phyloP scores from a whole-genome alignment of 2,329 filamentous ascomycete species.

The Aspergillus alliaceus region DNA sequence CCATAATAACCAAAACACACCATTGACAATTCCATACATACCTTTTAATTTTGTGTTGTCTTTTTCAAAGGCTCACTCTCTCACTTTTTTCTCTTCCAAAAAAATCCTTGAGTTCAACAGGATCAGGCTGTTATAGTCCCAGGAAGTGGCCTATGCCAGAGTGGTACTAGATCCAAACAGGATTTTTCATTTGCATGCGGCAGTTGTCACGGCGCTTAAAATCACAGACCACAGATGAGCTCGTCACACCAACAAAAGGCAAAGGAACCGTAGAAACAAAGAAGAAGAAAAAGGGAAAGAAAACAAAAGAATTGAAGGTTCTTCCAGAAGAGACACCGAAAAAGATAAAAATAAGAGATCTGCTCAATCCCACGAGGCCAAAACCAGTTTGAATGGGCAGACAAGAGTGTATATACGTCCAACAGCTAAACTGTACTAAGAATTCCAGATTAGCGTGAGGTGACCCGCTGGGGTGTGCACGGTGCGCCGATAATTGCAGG shows the following conservation, averaged over 20 bases:
- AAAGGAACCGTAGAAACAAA: background rate
- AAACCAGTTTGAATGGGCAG: slow-evolving; percentile 3
- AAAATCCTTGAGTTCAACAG: background rate
- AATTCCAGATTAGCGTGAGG: slow-evolving; percentile 9
- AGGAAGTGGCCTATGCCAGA: slow-evolving; percentile 8
- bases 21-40: background rate
- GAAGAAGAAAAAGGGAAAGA: slow-evolving; percentile 6
- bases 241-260: background rate
- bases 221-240: background rate
- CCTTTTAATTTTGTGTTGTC: background rate
- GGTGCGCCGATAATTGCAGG: slow-evolving; percentile 10
- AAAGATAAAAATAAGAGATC: slow-evolving; percentile 1
- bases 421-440: slow-evolving; percentile 3
- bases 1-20: background rate
- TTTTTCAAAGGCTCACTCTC: background rate
- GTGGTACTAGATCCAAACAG: slow-evolving; percentile 14
- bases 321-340: slow-evolving; percentile 15
- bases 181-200: slow-evolving; percentile 9
- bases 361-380: slow-evolving; percentile 11
- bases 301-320: slow-evolving; percentile 2
- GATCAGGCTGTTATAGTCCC: background rate
- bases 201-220: slow-evolving; percentile 3
- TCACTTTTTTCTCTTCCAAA: background rate
- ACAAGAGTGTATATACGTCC: slow-evolving; percentile 4
- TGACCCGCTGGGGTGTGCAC: slow-evolving; percentile 20